Evolutionary conservation across 179 eudicot genomes (phyloP).

Genomic region (Silene noctiflora): DNA sequence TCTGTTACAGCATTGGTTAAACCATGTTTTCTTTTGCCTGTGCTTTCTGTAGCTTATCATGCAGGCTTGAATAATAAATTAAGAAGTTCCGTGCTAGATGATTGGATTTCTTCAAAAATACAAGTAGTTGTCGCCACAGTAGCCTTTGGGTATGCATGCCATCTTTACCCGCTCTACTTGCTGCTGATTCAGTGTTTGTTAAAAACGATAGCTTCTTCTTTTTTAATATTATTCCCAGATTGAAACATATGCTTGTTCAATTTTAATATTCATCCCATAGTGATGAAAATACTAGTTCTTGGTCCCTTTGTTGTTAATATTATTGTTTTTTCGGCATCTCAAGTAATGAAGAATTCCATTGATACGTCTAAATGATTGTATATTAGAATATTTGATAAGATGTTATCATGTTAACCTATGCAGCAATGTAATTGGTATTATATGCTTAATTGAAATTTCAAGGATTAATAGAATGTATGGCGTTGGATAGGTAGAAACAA

Average conservation of each 20-base stretch:
- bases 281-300: neutral
- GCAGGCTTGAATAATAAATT: slow-evolving; percentile 87
- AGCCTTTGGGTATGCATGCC: slow-evolving; percentile 71
- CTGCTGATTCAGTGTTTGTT: neutral
- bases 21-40: slow-evolving; percentile 14
- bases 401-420: neutral
- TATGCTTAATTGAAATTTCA: neutral
- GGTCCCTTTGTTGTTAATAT: neutral
- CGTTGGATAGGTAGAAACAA: slow-evolving; percentile 1
- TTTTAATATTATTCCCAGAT: neutral
- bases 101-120: slow-evolving; percentile 84
- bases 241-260: neutral
- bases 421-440: neutral
- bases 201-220: neutral
- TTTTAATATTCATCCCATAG: neutral
- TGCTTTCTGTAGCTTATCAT: slow-evolving; percentile 68
- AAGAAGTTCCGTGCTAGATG: slow-evolving; percentile 84
- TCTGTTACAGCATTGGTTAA: neutral
- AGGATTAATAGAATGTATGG: neutral
- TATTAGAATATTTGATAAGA: neutral
- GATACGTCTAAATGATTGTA: neutral
- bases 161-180: neutral
- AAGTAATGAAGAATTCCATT: neutral
- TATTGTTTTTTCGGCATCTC: neutral
- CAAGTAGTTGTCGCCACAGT: slow-evolving; percentile 96